Evolutionary conservation across 495 filamentous ascomycete genomes (phyloP), one percentile per base, ranked within the genome.

Genomic region (Aspergillus panamensis): DNA sequence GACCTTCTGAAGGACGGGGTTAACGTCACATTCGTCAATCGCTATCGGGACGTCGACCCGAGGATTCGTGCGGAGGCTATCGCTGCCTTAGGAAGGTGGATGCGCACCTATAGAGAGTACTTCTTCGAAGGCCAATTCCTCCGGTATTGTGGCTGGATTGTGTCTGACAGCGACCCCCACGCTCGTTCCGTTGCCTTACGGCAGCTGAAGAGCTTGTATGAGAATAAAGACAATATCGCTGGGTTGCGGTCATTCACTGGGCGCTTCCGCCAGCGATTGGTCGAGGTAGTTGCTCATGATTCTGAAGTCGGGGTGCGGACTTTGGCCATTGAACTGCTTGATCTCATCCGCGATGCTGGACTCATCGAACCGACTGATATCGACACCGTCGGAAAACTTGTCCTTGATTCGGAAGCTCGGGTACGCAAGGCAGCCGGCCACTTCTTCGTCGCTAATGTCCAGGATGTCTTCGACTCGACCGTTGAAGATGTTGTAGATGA

Each of bases 91-190:
- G 90, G 91, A 37, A 79, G 83, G 31, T 98, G 94, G 94, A 91
- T 97, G 63, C 80, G 82, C 60, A 83, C 80, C 14, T 84, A 94
- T 37, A 88, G 91, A 7, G 88, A 92, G 40, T 78, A 88, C 49
- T 97, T 96, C 74, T 90, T 96, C 69, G 87, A 96, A 55, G 87
- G 88, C 3, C 78, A 84, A 58, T 95, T 96, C 67, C 77, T 97
- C 42, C 88, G 94, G 32, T 97, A 98, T 64, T 78, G 97, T 10
- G 94, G 94, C 39, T 98, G 94, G 93, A 85, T 94, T 57, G 79
- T 98, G 21, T 92, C 92, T 3, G 94, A 98, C 69, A 73, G 82
- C 1, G 76, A 82, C 39, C 73, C 84, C 2, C 77, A 82, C 7
- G 89, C 87, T 1, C 80, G 94, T 43, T 74, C 83, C 12, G 90